Percentiles rank a stretch among this genome's conserved stretches.
These are phyloP conservation scores for Rhinocladiella mackenziei DNA, from an alignment of 2,329 filamentous ascomycete genomes.

Conservation along the genomic window DNA sequence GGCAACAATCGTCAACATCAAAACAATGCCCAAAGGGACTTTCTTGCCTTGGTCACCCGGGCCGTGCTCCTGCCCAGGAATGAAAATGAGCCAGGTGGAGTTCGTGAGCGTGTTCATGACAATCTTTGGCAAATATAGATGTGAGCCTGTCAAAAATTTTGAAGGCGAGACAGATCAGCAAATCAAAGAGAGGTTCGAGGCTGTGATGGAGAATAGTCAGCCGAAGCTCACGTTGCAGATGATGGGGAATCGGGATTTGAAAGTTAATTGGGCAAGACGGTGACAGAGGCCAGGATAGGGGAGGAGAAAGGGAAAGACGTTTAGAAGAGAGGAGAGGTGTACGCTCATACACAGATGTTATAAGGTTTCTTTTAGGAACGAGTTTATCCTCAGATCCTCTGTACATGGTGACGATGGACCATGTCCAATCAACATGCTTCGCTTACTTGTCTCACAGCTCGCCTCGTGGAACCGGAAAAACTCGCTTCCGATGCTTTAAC, in stretches of 20 bases:
- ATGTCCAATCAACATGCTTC: too few species aligned
- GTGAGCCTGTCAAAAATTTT: slow-evolving; percentile 26
- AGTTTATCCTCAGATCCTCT: too few species aligned
- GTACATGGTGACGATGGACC: too few species aligned
- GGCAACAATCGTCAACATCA: slow-evolving; percentile 29
- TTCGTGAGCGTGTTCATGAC: slow-evolving; percentile 47
- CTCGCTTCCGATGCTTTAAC: too few species aligned
- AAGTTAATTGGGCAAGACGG: slow-evolving; percentile 19
- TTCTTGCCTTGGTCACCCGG: slow-evolving; percentile 50
- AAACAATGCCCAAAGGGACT: slow-evolving; percentile 37
- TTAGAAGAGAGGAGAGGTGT: too few species aligned
- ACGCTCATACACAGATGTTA: too few species aligned
- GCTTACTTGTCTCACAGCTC: too few species aligned
- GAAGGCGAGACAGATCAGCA: slow-evolving; percentile 29
- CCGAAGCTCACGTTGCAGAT: slow-evolving; percentile 34
- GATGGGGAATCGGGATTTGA: slow-evolving; percentile 28
- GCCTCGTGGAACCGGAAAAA: too few species aligned
- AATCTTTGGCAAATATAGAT: slow-evolving; percentile 34
- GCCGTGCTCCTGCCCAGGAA: slow-evolving; percentile 50
- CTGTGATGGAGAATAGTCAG: slow-evolving; percentile 30
- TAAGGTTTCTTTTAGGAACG: too few species aligned
- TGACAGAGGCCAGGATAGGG: too few species aligned
- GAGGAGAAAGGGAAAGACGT: too few species aligned
- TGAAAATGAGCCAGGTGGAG: slow-evolving; percentile 56
- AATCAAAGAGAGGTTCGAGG: slow-evolving; percentile 26